A percentile compares a stretch with the other conserved stretches of the same genome.
Evolutionary conservation across 2,329 filamentous ascomycete species (phyloP).

Genomic region (Xylariaceae sp.): DNA sequence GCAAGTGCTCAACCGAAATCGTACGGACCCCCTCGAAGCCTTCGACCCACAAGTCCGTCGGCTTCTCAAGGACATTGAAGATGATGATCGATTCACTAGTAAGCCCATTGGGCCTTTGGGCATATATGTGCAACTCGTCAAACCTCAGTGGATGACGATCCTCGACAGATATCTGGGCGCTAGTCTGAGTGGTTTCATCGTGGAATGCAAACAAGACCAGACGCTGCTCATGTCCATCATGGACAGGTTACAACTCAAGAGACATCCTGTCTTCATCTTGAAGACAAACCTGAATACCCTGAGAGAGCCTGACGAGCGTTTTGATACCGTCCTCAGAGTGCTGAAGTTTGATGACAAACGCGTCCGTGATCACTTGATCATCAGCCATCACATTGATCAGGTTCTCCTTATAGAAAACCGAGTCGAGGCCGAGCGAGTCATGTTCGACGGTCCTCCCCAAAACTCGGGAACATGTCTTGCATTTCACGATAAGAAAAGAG

Average conservation of each 20-base stretch:
- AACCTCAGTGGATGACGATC: conserved; percentile 77
- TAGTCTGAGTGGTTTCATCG: conserved; percentile 71
- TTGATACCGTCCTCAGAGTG: conserved; percentile 73
- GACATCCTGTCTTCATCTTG: conserved; percentile 57
- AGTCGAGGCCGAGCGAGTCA: conserved; percentile 60
- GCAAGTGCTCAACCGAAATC: conserved; percentile 48
- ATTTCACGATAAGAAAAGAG: conserved; percentile 55
- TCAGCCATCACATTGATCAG: conserved; percentile 78
- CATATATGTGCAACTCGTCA: conserved; percentile 65
- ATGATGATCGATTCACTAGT: conserved; percentile 62
- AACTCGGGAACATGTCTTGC: conserved; percentile 73
- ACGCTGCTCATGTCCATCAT: conserved; percentile 62
- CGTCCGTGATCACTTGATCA: conserved; percentile 76
- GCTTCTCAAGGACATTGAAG: conserved; percentile 63
- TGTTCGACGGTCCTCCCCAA: conserved; percentile 58
- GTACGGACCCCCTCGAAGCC: conserved; percentile 55
- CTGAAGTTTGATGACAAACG: conserved; percentile 76
- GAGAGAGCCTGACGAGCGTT: conserved; percentile 68
- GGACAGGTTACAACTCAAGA: conserved; percentile 45
- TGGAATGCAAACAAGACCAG: conserved; percentile 71
- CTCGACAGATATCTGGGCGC: conserved; percentile 72
- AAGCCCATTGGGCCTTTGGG: conserved; percentile 83
- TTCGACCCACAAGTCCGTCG: conserved; percentile 59
- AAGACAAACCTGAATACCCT: conserved; percentile 47
- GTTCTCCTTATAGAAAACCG: conserved; percentile 68